A percentile compares a stretch with the other conserved stretches of the same genome.
phyloP scores from a whole-genome alignment of 208 protist genomes.

The Leptomonas seymouri region DNA sequence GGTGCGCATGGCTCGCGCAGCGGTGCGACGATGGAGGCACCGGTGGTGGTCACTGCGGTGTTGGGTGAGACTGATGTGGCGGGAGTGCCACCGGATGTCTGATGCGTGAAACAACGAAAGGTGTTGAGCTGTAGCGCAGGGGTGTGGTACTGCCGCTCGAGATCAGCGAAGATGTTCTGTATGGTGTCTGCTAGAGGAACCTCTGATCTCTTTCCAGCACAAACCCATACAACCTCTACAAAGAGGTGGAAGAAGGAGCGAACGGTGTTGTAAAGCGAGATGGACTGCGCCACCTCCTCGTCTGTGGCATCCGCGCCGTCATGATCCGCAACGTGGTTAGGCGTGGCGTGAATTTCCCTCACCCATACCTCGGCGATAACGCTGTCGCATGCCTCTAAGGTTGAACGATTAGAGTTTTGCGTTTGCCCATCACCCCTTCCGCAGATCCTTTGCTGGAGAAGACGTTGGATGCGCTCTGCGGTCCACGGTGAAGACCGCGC shows the following conservation, averaged over 20 bases:
- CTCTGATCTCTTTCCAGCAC: not conserved
- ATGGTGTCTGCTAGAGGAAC: not conserved
- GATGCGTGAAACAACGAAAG: slow-evolving; percentile 20
- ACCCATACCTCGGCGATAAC: slow-evolving; percentile 12
- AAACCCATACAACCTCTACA: slow-evolving; percentile 20
- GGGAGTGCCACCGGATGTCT: not conserved
- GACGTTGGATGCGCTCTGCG: not conserved
- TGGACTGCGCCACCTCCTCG: not conserved
- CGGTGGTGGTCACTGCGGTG: not conserved
- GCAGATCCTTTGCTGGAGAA: not conserved
- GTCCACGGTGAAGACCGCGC: not conserved
- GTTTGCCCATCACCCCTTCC: not conserved
- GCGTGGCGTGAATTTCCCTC: slow-evolving; percentile 3
- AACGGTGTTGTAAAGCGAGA: slow-evolving; percentile 11
- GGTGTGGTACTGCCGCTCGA: slow-evolving; percentile 13
- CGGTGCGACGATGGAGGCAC: not conserved
- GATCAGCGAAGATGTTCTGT: slow-evolving; percentile 5
- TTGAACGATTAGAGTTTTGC: not conserved
- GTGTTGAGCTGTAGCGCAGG: slow-evolving; percentile 17
- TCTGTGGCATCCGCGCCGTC: not conserved
- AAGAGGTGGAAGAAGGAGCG: slow-evolving; percentile 19
- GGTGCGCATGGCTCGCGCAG: slow-evolving; percentile 30
- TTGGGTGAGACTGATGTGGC: not conserved
- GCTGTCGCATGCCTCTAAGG: not conserved
- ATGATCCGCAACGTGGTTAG: not conserved